These are phyloP conservation scores for Escallonia herrerae DNA, from an alignment of 129 eudicot species.

Conservation along the genomic window DNA sequence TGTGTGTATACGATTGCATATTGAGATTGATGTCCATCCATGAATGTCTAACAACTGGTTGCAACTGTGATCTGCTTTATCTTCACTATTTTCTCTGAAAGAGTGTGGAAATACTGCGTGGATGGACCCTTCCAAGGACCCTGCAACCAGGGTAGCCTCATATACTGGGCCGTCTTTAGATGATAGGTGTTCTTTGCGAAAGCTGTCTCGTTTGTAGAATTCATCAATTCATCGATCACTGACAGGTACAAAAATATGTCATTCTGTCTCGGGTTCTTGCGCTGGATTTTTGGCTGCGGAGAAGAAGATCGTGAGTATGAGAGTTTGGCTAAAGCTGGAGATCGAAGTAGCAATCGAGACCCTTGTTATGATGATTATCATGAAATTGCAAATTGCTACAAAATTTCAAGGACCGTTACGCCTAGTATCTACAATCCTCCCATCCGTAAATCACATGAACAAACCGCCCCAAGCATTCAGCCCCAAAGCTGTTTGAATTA, in stretches of 20 bases:
- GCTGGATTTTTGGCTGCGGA: conserved; percentile 14
- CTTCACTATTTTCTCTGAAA: too few relatives aligned
- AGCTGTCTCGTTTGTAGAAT: too few relatives aligned
- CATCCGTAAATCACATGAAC: not conserved
- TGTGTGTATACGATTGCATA: too few relatives aligned
- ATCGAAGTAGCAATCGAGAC: not conserved
- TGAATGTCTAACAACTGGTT: too few relatives aligned
- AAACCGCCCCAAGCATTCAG: not conserved
- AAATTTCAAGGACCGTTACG: not conserved
- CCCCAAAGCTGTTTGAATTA: not conserved
- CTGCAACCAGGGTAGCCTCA: too few relatives aligned
- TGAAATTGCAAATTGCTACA: not conserved
- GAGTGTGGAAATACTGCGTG: too few relatives aligned
- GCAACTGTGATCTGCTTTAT: too few relatives aligned
- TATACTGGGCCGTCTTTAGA: too few relatives aligned
- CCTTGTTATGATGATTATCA: not conserved
- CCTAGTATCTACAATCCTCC: not conserved
- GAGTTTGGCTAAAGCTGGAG: not conserved
- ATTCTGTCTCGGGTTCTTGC: conserved; percentile 1
- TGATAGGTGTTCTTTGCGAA: too few relatives aligned
- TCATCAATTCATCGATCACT: too few relatives aligned
- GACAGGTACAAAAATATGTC: conserved; percentile 6
- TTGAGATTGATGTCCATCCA: too few relatives aligned
- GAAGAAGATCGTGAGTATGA: not conserved
- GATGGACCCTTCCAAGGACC: too few relatives aligned